phyloP scores from a whole-genome alignment of 805 yeast genomes.

The Yarrowia keelungensis region DNA sequence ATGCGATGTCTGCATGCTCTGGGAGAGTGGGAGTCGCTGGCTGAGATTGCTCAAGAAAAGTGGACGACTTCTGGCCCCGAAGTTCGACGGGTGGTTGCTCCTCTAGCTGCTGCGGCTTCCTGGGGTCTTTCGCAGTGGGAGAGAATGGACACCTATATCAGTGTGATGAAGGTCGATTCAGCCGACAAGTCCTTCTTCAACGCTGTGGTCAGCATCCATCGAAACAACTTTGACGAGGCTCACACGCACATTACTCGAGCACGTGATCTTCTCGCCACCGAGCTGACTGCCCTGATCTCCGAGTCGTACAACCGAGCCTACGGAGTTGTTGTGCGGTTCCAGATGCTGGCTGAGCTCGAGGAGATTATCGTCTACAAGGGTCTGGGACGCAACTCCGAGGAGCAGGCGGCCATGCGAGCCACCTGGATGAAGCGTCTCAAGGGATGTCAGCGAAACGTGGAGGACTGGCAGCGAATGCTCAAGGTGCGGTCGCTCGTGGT shows the following conservation, averaged over 20 bases:
- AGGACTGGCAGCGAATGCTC: conserved; percentile 97
- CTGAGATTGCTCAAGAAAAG: conserved; percentile 81
- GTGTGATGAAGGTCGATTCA: conserved; percentile 88
- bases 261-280: conserved; percentile 87
- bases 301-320: conserved; percentile 97
- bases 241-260: conserved; percentile 79
- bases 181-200: conserved; percentile 96
- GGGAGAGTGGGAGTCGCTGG: conserved; percentile 97
- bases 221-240: conserved; percentile 85
- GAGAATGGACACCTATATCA: conserved; percentile 87
- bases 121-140: conserved; percentile 99
- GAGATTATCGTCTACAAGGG: conserved; percentile 91
- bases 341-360: conserved; percentile 95
- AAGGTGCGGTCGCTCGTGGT: conserved; percentile 92
- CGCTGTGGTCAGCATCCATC: conserved; percentile 84
- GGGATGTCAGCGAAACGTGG: conserved; percentile 96
- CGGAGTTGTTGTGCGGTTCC: conserved; percentile 94
- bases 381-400: conserved; percentile 82
- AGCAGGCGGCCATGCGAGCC: conserved; percentile 75
- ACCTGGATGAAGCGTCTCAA: conserved; percentile 93
- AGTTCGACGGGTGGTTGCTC: conserved; percentile 83
- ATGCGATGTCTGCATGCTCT: conserved; percentile 97
- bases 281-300: conserved; percentile 90
- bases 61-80: conserved; percentile 82
- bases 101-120: conserved; percentile 97